These are phyloP conservation scores for Coprinellus aureogranulatus DNA, from an alignment of 768 basidiomycete genomes.

Conservation along the genomic window DNA sequence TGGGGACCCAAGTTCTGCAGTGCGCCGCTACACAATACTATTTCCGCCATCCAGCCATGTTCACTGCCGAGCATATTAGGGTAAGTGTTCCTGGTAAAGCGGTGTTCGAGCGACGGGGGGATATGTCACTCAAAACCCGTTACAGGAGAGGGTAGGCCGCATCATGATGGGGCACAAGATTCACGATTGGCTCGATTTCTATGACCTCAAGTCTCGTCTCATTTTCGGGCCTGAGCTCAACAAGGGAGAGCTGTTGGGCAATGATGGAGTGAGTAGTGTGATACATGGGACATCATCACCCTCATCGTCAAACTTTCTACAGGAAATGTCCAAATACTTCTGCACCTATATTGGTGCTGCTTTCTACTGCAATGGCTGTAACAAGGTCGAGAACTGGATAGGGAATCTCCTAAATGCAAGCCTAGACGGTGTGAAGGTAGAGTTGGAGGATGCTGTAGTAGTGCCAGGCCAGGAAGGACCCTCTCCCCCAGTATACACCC, in stretches of 20 bases:
- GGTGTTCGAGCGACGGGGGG: not conserved
- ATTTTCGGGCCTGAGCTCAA: too few species aligned
- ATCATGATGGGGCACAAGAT: too few species aligned
- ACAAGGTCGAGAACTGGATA: conserved; percentile 53
- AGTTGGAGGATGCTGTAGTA: too few species aligned
- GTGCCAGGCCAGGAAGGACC: too few species aligned
- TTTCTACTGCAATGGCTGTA: conserved; percentile 51
- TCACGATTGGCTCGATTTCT: too few species aligned
- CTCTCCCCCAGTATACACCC: not conserved
- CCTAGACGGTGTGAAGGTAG: too few species aligned
- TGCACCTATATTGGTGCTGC: conserved; percentile 63
- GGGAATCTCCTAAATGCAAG: conserved; percentile 50
- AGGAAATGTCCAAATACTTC: conserved; percentile 59
- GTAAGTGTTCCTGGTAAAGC: conserved; percentile 31
- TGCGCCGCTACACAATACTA: conserved; percentile 50
- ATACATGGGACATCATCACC: too few species aligned
- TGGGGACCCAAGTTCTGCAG: conserved; percentile 54
- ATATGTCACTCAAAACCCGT: too few species aligned
- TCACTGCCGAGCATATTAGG: conserved; percentile 39
- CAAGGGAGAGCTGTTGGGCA: too few species aligned
- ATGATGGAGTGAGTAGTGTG: too few species aligned
- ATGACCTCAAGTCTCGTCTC: too few species aligned
- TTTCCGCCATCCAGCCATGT: conserved; percentile 44
- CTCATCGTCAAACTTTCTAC: not conserved
- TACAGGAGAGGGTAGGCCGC: too few species aligned